These are phyloP conservation scores for Excoecaria agallocha DNA, from an alignment of 345 rosid genomes.

Conservation along the genomic window DNA sequence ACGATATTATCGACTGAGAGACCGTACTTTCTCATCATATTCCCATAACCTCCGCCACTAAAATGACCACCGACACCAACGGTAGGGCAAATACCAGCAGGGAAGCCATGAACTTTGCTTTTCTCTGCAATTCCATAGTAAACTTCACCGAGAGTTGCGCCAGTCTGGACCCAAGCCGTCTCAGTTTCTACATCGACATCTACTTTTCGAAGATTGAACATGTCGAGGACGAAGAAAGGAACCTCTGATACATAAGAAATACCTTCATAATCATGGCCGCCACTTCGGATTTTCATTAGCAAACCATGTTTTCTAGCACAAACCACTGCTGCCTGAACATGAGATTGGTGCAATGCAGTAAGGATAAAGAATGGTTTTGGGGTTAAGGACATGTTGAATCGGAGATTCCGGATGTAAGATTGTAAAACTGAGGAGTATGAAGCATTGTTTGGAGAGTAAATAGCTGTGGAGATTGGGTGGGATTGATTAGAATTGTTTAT, in stretches of 20 bases:
- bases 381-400: conserved; percentile 18
- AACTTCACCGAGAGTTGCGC: conserved; percentile 23
- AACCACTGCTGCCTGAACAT: conserved; percentile 15
- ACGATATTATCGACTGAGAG: conserved; percentile 16
- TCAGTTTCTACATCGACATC: not conserved
- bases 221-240: conserved; percentile 20
- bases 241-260: conserved; percentile 10
- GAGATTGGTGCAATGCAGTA: conserved; percentile 7
- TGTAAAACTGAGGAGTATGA: conserved; percentile 19
- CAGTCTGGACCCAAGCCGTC: conserved; percentile 22
- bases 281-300: conserved; percentile 17
- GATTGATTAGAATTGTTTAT: not conserved
- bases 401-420: conserved; percentile 11
- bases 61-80: conserved; percentile 22
- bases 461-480: conserved; percentile 10
- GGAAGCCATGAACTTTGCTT: conserved; percentile 13
- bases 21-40: conserved; percentile 21
- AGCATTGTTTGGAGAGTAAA: conserved; percentile 4
- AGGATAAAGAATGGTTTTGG: conserved; percentile 19
- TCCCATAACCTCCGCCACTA: conserved; percentile 20
- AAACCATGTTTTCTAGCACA: conserved; percentile 9
- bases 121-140: conserved; percentile 17
- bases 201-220: conserved; percentile 15
- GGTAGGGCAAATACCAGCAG: conserved; percentile 20
- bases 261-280: conserved; percentile 26